Evolutionary conservation across 2,329 filamentous ascomycete species (phyloP).

Genomic region (Aureobasidium sp.): DNA sequence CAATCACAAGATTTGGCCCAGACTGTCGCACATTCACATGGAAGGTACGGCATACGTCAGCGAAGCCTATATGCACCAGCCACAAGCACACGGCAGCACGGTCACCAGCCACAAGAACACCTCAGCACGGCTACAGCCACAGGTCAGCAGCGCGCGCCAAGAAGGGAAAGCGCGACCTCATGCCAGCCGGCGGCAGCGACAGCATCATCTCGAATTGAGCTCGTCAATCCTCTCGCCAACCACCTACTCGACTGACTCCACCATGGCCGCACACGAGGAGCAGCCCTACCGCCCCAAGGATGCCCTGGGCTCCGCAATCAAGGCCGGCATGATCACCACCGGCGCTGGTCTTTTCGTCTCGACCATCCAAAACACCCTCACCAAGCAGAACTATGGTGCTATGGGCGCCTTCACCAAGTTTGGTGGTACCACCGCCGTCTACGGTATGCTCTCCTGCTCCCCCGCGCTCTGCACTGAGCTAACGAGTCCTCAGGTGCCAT

Average conservation of each 20-base stretch:
- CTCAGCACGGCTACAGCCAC: neutral
- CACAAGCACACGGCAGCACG: neutral
- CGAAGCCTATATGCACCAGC: neutral
- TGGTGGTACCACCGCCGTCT: conserved; percentile 64
- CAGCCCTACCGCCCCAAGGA: conserved; percentile 64
- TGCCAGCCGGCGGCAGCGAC: neutral
- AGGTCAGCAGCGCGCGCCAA: conserved; percentile 1
- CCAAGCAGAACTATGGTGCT: conserved; percentile 72
- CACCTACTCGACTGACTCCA: neutral
- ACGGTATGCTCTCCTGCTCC: conserved; percentile 45
- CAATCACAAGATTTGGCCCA: conserved; percentile 6
- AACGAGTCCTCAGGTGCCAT: conserved; percentile 53
- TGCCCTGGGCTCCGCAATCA: conserved; percentile 61
- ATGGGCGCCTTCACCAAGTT: conserved; percentile 74
- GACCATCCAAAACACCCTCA: conserved; percentile 78
- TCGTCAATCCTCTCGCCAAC: neutral
- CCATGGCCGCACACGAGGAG: conserved; percentile 21
- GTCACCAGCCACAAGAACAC: neutral
- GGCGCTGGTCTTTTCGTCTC: conserved; percentile 64
- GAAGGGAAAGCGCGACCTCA: conserved; percentile 9
- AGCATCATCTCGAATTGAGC: conserved; percentile 1
- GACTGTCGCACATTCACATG: neutral
- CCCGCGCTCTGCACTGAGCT: neutral
- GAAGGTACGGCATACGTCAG: conserved; percentile 6
- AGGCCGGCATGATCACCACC: conserved; percentile 58